Conservation (phyloP, 1,139 yeast species). For the Geotrichum australiense region DNA sequence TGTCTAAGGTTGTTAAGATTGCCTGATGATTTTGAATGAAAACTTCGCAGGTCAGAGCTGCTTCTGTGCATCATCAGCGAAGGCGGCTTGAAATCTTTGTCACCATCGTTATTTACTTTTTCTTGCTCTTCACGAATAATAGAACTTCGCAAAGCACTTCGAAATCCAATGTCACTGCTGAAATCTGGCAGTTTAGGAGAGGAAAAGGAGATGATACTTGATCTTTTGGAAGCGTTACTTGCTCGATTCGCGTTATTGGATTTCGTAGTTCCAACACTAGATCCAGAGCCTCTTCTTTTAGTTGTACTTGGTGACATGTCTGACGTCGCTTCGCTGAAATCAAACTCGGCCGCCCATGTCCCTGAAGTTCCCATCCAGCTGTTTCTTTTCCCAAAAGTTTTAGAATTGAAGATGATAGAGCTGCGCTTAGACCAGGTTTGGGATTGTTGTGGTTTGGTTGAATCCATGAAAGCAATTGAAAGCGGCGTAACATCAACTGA, state of each 20-base stretch:
- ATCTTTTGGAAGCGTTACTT: too few relatives aligned
- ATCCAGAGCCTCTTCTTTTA: too few relatives aligned
- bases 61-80: not conserved
- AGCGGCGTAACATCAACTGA: constrained; percentile 29
- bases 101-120: not conserved
- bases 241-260: not conserved
- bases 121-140: constrained; percentile 29
- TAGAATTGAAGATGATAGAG: not conserved
- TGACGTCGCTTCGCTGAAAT: not conserved
- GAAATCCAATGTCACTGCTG: constrained; percentile 28
- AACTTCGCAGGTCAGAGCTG: constrained; percentile 1
- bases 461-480: constrained; percentile 26
- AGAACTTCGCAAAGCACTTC: constrained; percentile 29
- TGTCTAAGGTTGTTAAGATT: not conserved
- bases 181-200: not conserved
- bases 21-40: not conserved
- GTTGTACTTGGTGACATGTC: too few relatives aligned
- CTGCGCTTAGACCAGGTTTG: not conserved
- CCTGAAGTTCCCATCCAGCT: constrained; percentile 22
- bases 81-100: not conserved
- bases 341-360: not conserved
- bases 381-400: constrained; percentile 18
- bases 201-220: too few relatives aligned
- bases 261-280: too few relatives aligned
- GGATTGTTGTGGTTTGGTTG: too few relatives aligned